Base-by-base conservation (phyloP, 805 yeast genomes). In the Maudiozyma bulderi region DNA sequence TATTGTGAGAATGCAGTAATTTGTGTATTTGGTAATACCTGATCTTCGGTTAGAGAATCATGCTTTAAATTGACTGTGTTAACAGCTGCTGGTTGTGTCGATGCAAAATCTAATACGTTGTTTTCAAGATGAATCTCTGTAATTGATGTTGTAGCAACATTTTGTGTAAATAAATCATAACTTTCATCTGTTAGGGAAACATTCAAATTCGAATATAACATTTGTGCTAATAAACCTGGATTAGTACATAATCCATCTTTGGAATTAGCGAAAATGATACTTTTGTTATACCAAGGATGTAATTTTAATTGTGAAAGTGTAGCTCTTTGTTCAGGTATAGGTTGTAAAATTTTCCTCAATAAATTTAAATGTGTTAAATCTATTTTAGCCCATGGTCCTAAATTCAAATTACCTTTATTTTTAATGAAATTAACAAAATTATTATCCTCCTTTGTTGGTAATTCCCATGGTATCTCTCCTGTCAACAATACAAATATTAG, bases 381-480 rank as follows among this genome's bases (percentile, higher is more conserved):
- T 28, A 82, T 62, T 51, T 67, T 72, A 13, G 69, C 66, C 88
- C 89, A 82, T 0, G 84, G 81, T 8, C 72, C 71, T 9, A 66
- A 56, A 35, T 68, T 54, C 2, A 74, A 60, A 40, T 73, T 73
- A 3, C 84, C 84, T 29, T 73, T 72, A 43, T 71, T 67, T 14
- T 63, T 61, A 8, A 72, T 58, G 56, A 68, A 79, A 2, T 60
- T 55, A 13, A 55, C 56, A 47, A 71, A 79, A 53, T 77, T 80
- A 0, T 66, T 65, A 55, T 82, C 87, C 9, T 71, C 72, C 1
- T 52, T 56, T 20, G 73, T 69, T 0, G 89, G 87, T 56, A 77
- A 76, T 51, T 80, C 83, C 90, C 90, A 83, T 0, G 88, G 86
- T 0, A 82, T 78, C 55, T 77, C 78, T 1, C 89, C 90, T 1